Evolutionary conservation across 176 grass and related monocot species (phyloP).

Genomic region (Luzula sylvatica): DNA sequence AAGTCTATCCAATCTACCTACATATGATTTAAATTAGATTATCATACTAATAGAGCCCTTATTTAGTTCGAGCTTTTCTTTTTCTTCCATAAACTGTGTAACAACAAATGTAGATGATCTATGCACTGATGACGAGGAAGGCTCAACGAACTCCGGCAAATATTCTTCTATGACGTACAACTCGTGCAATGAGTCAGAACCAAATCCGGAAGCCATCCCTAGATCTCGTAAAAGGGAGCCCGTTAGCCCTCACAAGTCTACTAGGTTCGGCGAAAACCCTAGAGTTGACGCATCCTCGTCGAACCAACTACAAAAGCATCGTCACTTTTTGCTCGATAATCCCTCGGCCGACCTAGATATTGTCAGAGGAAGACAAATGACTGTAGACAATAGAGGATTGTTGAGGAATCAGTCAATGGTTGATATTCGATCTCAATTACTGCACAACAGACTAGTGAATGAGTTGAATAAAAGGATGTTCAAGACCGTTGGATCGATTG

Average conservation of each 20-base stretch:
- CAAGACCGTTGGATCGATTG: constrained; percentile 78
- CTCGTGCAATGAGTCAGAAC: constrained; percentile 21
- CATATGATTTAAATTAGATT: too few species aligned
- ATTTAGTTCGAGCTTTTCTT: too few species aligned
- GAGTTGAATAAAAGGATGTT: constrained; percentile 87
- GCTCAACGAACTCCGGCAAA: constrained; percentile 50
- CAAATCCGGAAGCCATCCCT: neutral
- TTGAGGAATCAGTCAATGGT: constrained; percentile 73
- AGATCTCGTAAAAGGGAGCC: constrained; percentile 2
- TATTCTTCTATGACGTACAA: constrained; percentile 42
- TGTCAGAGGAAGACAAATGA: constrained; percentile 24
- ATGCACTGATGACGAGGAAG: constrained; percentile 57
- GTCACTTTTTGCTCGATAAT: constrained; percentile 18
- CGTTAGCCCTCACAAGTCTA: constrained; percentile 1
- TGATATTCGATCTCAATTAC: constrained; percentile 64
- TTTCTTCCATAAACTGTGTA: too few species aligned
- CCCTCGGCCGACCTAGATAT: neutral
- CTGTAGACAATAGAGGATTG: constrained; percentile 5
- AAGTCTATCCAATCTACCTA: neutral
- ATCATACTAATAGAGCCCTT: too few species aligned
- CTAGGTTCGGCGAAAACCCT: constrained; percentile 27
- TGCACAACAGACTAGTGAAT: constrained; percentile 65
- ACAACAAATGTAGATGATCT: constrained; percentile 34
- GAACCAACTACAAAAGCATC: constrained; percentile 23
- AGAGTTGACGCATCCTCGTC: neutral